phyloP scores from a whole-genome alignment of 225 moss, liverwort and hornwort genomes.

The Takakia lepidozioides region DNA sequence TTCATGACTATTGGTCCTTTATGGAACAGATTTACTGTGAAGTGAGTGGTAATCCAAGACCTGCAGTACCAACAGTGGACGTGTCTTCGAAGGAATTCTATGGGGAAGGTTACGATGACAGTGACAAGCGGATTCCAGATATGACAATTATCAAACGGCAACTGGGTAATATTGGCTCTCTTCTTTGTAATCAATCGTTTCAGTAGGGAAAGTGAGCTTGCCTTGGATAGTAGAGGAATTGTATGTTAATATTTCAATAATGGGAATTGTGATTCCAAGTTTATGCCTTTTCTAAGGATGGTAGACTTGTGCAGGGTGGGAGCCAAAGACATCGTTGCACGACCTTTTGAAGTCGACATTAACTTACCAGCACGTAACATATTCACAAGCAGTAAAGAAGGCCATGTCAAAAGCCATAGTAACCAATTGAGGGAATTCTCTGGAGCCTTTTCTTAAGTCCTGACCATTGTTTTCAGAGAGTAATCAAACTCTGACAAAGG shows the following conservation, averaged over 20 bases:
- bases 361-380: slow-evolving; percentile 38
- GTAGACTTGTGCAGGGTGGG: slow-evolving; percentile 37
- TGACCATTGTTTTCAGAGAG: no score
- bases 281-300: no score
- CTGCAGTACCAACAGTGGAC: slow-evolving; percentile 30
- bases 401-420: slow-evolving; percentile 8
- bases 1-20: no score
- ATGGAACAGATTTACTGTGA: slow-evolving; percentile 27
- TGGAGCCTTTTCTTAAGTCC: no score
- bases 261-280: no score
- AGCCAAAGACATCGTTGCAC: slow-evolving; percentile 36
- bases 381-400: slow-evolving; percentile 27
- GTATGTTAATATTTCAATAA: no score
- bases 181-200: no score
- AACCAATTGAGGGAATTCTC: slow-evolving; percentile 3
- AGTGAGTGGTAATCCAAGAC: slow-evolving; percentile 29
- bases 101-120: slow-evolving; percentile 47
- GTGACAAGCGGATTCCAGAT: slow-evolving; percentile 46
- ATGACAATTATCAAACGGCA: slow-evolving; percentile 34
- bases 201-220: no score
- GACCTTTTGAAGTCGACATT: slow-evolving; percentile 47
- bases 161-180: slow-evolving; percentile 13
- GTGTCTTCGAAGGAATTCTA: slow-evolving; percentile 41
- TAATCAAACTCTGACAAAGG: no score
- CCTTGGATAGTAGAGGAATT: no score